These are phyloP conservation scores for Suhomyces sp. DNA, from an alignment of 805 yeast species.

Conservation along the genomic window DNA sequence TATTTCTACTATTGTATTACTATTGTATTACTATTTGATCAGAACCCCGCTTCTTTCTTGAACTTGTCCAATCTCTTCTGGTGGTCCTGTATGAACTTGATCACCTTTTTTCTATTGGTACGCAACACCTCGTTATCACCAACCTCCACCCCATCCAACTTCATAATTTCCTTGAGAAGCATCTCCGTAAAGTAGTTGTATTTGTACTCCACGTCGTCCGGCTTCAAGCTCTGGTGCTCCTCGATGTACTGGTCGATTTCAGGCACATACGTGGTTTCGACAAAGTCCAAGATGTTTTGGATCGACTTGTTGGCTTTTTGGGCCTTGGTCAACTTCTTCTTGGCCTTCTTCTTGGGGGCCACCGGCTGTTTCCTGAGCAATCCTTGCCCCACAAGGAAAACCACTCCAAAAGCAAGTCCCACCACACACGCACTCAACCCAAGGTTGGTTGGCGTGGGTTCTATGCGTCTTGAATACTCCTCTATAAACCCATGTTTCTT, in stretches of 20 bases:
- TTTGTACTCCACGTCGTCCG: conserved; percentile 43
- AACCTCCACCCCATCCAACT: conserved; percentile 61
- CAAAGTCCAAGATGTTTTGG: conserved; percentile 37
- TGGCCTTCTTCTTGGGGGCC: conserved; percentile 20
- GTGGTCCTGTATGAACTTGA: conserved; percentile 58
- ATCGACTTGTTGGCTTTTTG: conserved; percentile 39
- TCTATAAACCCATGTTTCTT: conserved; percentile 1
- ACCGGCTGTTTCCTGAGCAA: background rate
- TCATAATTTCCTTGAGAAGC: conserved; percentile 62
- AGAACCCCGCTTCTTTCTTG: conserved; percentile 24
- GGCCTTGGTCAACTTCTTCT: conserved; percentile 38
- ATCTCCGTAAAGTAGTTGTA: conserved; percentile 62
- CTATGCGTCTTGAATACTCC: background rate
- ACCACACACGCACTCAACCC: background rate
- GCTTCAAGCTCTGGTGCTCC: conserved; percentile 21
- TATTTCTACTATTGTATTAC: too few relatives aligned
- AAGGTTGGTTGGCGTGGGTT: background rate
- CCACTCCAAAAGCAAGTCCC: background rate
- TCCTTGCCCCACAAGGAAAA: background rate
- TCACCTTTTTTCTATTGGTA: conserved; percentile 54
- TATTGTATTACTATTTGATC: too few relatives aligned
- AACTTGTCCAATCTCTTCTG: conserved; percentile 54
- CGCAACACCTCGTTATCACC: conserved; percentile 51
- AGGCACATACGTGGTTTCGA: conserved; percentile 40
- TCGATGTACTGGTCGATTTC: conserved; percentile 33